These are phyloP conservation scores for Dryas octopetala DNA, from an alignment of 306 rosid genomes.

Conservation along the genomic window DNA sequence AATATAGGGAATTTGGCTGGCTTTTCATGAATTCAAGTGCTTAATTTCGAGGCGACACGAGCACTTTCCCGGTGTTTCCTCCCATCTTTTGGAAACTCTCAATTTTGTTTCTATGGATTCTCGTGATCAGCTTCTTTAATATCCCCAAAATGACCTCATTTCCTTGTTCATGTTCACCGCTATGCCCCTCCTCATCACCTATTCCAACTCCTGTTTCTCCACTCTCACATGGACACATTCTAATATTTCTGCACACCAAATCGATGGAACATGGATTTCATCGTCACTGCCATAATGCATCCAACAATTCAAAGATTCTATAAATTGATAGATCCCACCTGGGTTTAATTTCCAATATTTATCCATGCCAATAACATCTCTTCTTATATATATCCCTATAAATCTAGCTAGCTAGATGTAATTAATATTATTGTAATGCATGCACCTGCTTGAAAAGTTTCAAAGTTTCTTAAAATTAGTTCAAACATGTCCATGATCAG, in stretches of 20 bases:
- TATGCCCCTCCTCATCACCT: background rate
- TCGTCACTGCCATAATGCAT: conserved; percentile 6
- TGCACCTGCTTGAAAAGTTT: background rate
- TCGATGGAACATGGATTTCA: conserved; percentile 15
- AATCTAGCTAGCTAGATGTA: background rate
- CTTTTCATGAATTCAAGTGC: conserved; percentile 37
- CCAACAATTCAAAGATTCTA: background rate
- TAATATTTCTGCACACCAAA: background rate
- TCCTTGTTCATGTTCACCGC: conserved; percentile 22
- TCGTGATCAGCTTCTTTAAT: conserved; percentile 39
- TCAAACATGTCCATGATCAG: background rate
- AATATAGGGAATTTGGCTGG: conserved; percentile 15
- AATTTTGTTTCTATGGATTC: conserved; percentile 49
- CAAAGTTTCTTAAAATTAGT: conserved; percentile 10
- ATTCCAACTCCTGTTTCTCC: background rate
- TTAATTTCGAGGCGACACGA: conserved; percentile 96
- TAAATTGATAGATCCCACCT: conserved; percentile 19
- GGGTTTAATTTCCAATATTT: conserved; percentile 17
- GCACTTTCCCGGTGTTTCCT: conserved; percentile 97
- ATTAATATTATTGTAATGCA: conserved; percentile 7
- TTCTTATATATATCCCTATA: background rate
- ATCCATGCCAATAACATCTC: background rate
- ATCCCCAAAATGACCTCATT: conserved; percentile 40
- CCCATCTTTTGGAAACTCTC: conserved; percentile 69
- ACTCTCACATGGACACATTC: no score